Conservation (phyloP, 805 yeast species). For the Wickerhamiella azymoides region DNA sequence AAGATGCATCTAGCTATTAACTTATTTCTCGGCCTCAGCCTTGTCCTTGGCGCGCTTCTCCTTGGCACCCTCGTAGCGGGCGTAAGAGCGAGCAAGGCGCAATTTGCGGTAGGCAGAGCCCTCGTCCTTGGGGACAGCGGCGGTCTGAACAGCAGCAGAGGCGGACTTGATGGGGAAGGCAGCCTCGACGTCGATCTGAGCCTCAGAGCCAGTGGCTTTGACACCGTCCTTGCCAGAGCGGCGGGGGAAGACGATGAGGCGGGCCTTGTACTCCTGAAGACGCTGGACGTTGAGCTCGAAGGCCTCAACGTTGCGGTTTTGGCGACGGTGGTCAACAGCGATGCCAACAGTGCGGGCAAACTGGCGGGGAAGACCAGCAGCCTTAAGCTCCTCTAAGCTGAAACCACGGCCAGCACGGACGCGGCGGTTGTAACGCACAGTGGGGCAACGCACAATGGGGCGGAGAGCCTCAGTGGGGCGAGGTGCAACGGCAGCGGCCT, state of each 20-base stretch:
- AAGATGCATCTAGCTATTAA: constrained; percentile 1
- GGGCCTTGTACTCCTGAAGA: constrained; percentile 90
- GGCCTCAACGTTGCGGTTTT: constrained; percentile 92
- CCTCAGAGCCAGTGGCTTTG: constrained; percentile 45
- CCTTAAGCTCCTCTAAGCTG: constrained; percentile 95
- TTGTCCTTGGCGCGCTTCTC: constrained; percentile 94
- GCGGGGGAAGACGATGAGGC: constrained; percentile 91
- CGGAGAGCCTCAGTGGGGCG: constrained; percentile 92
- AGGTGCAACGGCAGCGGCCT: constrained; percentile 94
- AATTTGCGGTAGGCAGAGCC: constrained; percentile 87
- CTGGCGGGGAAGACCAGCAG: constrained; percentile 85
- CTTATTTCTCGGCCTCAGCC: constrained; percentile 88
- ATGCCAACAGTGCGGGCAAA: constrained; percentile 98
- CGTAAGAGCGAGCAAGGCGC: constrained; percentile 88
- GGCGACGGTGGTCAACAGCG: constrained; percentile 99
- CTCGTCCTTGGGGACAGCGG: constrained; percentile 66
- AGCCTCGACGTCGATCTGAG: constrained; percentile 51
- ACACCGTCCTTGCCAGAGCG: constrained; percentile 53
- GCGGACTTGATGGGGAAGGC: constrained; percentile 87
- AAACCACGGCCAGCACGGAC: constrained; percentile 99
- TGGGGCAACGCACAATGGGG: constrained; percentile 98
- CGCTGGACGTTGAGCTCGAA: constrained; percentile 90
- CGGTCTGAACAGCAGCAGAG: constrained; percentile 58
- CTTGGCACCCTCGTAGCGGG: constrained; percentile 89
- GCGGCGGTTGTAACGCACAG: constrained; percentile 97